Evolutionary conservation across 2,329 filamentous ascomycete species (phyloP).

Genomic region (Sporothrix phasma): DNA sequence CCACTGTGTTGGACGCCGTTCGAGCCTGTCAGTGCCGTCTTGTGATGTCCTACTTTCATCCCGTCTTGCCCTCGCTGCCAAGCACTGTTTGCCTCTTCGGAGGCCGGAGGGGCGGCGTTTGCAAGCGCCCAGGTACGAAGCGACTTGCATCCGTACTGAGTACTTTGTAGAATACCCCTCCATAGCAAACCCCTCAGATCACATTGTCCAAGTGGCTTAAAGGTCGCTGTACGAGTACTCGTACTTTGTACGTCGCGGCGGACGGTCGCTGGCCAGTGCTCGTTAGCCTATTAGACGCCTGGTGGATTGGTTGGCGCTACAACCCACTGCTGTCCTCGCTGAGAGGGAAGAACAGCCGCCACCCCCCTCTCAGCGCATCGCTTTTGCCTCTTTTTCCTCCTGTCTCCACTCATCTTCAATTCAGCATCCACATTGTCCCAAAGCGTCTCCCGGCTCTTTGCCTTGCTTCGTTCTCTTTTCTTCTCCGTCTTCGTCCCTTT

Average conservation of each 20-base stretch:
- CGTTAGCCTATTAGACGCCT: constrained; percentile 12
- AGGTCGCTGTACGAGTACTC: not conserved
- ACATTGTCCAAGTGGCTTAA: not conserved
- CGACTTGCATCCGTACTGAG: no score
- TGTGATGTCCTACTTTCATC: not conserved
- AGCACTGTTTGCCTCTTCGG: not conserved
- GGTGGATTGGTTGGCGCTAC: constrained; percentile 6
- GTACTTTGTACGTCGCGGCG: not conserved
- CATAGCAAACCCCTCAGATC: constrained; percentile 7
- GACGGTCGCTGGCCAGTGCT: not conserved
- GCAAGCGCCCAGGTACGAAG: constrained; percentile 1
- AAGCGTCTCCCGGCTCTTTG: not conserved
- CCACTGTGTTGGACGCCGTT: not conserved
- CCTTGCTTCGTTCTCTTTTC: not conserved
- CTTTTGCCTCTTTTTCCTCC: constrained; percentile 5
- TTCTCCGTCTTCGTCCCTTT: not conserved
- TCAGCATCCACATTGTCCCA: constrained; percentile 14
- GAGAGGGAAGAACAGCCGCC: constrained; percentile 1
- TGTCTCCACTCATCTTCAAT: constrained; percentile 15
- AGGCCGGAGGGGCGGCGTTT: not conserved
- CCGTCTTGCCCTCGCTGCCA: not conserved
- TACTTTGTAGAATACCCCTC: no score
- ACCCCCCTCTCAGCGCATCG: constrained; percentile 11
- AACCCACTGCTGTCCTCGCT: not conserved
- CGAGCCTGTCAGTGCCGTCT: not conserved